Evolutionary conservation across 192 early-diverging fungal species (phyloP).

Genomic region (Phycomyces nitens): DNA sequence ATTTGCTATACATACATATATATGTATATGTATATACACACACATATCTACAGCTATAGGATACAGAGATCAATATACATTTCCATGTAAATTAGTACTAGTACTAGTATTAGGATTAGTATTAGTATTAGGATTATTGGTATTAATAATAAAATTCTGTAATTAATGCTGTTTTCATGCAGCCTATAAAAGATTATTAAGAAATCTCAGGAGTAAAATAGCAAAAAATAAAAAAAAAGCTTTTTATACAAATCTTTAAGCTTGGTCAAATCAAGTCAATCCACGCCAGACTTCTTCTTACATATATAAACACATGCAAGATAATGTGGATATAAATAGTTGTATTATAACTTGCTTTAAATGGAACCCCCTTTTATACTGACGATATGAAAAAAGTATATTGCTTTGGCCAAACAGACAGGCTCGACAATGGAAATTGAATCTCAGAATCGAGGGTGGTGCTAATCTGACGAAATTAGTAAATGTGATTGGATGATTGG

Average conservation of each 20-base stretch:
- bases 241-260: neutral
- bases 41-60: too few relatives aligned
- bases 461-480: too few relatives aligned
- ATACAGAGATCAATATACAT: too few relatives aligned
- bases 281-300: too few relatives aligned
- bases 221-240: neutral
- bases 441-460: too few relatives aligned
- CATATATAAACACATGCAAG: neutral
- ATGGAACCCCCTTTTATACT: neutral
- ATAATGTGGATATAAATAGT: too few relatives aligned
- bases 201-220: neutral
- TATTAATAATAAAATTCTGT: neutral
- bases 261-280: conserved; percentile 1
- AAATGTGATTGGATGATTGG: too few relatives aligned
- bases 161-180: conserved; percentile 5
- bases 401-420: too few relatives aligned
- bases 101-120: neutral
- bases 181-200: neutral
- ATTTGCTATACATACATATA: neutral
- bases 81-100: too few relatives aligned
- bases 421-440: too few relatives aligned
- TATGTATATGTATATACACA: neutral
- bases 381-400: too few relatives aligned
- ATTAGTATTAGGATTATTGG: neutral
- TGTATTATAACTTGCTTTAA: neutral